A percentile compares a stretch with the other conserved stretches of the same genome.
Conservation (phyloP, 345 rosid species). For the Gossypium arboreum region DNA sequence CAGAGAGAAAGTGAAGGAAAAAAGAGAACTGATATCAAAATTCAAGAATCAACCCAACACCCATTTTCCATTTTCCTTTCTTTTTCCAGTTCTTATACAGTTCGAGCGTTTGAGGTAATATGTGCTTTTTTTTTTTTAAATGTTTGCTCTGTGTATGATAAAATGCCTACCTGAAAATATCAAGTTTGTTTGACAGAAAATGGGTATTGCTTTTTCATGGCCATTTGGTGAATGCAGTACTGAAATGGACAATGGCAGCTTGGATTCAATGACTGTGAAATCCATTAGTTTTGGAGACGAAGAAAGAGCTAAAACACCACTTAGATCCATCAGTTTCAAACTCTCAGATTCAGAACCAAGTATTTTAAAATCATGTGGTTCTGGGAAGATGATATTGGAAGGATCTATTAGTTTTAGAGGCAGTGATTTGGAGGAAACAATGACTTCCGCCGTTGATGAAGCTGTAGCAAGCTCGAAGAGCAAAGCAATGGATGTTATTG, state of each 20-base stretch:
- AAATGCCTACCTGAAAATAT: not conserved
- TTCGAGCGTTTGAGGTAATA: conserved; percentile 37
- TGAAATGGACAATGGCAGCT: conserved; percentile 46
- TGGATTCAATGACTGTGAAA: conserved; percentile 69
- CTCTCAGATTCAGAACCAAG: conserved; percentile 47
- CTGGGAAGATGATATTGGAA: conserved; percentile 75
- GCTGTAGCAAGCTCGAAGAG: not conserved
- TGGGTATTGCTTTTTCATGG: conserved; percentile 66
- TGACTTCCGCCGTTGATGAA: conserved; percentile 29
- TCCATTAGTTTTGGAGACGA: conserved; percentile 75
- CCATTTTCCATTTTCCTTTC: not conserved
- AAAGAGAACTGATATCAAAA: not conserved
- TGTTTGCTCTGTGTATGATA: not conserved
- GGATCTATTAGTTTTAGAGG: conserved; percentile 76
- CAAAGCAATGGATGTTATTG: conserved; percentile 13
- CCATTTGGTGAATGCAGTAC: conserved; percentile 45
- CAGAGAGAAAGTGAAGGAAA: not conserved
- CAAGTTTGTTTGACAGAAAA: conserved; percentile 32
- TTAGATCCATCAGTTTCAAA: conserved; percentile 65
- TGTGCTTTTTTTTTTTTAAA: not conserved
- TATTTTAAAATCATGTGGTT: conserved; percentile 57
- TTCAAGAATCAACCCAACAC: not conserved
- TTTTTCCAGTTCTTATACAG: not conserved
- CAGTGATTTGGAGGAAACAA: conserved; percentile 46
- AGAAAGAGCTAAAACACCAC: conserved; percentile 46